Base-by-base conservation (phyloP, 139 green algal genomes). In the Auxenochlorella protothecoides region DNA sequence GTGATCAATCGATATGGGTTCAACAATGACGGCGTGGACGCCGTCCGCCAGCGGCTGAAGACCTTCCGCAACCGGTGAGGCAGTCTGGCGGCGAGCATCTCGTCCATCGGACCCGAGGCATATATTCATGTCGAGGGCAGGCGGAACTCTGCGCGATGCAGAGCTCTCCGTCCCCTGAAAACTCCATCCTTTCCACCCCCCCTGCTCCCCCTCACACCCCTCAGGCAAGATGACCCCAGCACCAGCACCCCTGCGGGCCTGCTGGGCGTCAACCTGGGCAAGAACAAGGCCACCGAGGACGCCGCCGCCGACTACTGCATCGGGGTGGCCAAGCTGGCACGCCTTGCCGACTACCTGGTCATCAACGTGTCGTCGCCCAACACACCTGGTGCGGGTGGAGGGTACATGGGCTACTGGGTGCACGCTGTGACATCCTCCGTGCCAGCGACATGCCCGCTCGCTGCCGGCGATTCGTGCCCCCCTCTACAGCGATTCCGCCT, bases 361-460 rank as follows among this genome's bases (percentile, higher is more conserved):
- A 87, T 99, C 76, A 99, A 99, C 72, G 84, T 99, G n/a, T 97
- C 91, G 0, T 96, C 88, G 5, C 95, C 95, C 55, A 99, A 99
- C 87, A 99, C 95, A 0, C 93, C 92, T n/a, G 93, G 93, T 92
- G 69, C 1, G 67, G 1, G 27, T 44, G 27, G 27, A 44, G 27
- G 27, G 27, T 44, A 44, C 27, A 44, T 44, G 27, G 27, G 27
- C 27, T 44, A 44, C 27, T 44, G 27, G 27, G 27, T 44, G 27
- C 27, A 44, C 1, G 27, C 27, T 44, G 27, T 44, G 27, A 44
- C 27, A 44, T 44, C 27, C 27, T 44, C 27, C 1, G 27, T 44
- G 27, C 27, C 27, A 44, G 27, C 27, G 27, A 1, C 27, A 44
- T 1, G 27, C 27, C 27, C 27, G 27, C 27, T 44, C 27, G 27